These are phyloP conservation scores for Thermothielavioides terrestris DNA, from an alignment of 495 filamentous ascomycete genomes.

Conservation along the genomic window DNA sequence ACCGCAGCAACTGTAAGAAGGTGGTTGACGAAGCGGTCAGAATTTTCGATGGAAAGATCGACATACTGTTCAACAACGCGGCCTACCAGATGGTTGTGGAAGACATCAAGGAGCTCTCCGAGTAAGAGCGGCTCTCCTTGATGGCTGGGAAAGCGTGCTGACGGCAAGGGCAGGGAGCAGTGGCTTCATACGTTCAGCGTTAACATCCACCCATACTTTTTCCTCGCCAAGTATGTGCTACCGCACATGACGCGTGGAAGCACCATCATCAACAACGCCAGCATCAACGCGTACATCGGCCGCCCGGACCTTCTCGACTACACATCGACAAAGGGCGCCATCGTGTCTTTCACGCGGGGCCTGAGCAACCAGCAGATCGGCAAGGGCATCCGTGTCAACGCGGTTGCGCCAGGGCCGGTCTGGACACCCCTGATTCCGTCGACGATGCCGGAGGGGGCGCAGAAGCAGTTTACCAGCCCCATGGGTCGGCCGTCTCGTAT, in stretches of 20 bases:
- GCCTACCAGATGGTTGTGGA: slow-evolving; percentile 65
- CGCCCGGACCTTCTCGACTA: slow-evolving; percentile 80
- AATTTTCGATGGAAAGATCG: slow-evolving; percentile 53
- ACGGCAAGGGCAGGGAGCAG: slow-evolving; percentile 46
- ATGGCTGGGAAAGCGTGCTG: background rate
- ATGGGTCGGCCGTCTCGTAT: slow-evolving; percentile 60
- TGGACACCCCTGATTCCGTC: slow-evolving; percentile 79
- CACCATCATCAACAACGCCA: slow-evolving; percentile 76
- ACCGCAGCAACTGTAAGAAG: slow-evolving; percentile 57
- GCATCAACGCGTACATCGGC: slow-evolving; percentile 76
- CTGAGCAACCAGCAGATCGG: slow-evolving; percentile 65
- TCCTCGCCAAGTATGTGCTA: slow-evolving; percentile 67
- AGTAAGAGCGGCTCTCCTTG: slow-evolving; percentile 39
- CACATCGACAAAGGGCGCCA: slow-evolving; percentile 74
- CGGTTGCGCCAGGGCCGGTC: slow-evolving; percentile 69
- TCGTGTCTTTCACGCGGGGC: slow-evolving; percentile 71
- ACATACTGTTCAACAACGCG: slow-evolving; percentile 77
- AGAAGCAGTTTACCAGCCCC: slow-evolving; percentile 66
- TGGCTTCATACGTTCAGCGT: slow-evolving; percentile 69
- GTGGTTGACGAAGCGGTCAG: slow-evolving; percentile 57
- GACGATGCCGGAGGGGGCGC: slow-evolving; percentile 62
- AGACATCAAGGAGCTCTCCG: slow-evolving; percentile 63
- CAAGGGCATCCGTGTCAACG: slow-evolving; percentile 74
- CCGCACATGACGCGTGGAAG: slow-evolving; percentile 68
- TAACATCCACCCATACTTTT: slow-evolving; percentile 69